Conservation (phyloP, 1,284 basidiomycete species). For the Neonothopanus nambi region DNA sequence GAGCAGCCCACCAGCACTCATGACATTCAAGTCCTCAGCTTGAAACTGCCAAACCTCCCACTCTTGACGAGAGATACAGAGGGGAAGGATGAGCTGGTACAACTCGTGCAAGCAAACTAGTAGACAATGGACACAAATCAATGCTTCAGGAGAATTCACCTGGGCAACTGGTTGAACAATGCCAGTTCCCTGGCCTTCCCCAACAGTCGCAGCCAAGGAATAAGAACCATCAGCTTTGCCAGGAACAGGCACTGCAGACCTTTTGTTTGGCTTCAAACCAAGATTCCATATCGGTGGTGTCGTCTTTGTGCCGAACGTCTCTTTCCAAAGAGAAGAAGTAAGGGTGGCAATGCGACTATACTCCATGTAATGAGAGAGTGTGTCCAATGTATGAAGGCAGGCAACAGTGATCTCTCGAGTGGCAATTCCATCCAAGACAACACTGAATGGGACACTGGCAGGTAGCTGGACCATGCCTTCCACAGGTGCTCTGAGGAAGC, state of each 20-base stretch:
- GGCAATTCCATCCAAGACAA: background rate
- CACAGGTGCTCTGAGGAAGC: background rate
- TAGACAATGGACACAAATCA: background rate
- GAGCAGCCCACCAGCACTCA: conserved; percentile 7
- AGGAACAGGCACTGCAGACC: too few relatives aligned
- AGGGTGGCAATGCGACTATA: background rate
- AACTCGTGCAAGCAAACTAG: conserved; percentile 5
- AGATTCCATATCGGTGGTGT: background rate
- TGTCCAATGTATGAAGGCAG: background rate
- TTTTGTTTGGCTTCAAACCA: too few relatives aligned
- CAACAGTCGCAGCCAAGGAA: conserved; percentile 11
- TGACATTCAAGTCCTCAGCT: conserved; percentile 10
- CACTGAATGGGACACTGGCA: background rate
- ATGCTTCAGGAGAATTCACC: background rate
- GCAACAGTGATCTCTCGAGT: background rate
- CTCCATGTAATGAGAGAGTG: background rate
- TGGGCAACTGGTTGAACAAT: conserved; percentile 14
- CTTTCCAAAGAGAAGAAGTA: background rate
- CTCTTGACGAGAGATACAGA: conserved; percentile 15
- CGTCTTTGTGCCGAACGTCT: background rate
- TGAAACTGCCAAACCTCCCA: conserved; percentile 13
- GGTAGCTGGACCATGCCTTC: conserved; percentile 7
- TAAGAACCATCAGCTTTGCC: conserved; percentile 18
- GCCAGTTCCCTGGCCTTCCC: conserved; percentile 12
- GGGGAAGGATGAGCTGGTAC: conserved; percentile 12